Evolutionary conservation across 1,284 basidiomycete genomes (phyloP).

Genomic region (Jaminaea rosea): DNA sequence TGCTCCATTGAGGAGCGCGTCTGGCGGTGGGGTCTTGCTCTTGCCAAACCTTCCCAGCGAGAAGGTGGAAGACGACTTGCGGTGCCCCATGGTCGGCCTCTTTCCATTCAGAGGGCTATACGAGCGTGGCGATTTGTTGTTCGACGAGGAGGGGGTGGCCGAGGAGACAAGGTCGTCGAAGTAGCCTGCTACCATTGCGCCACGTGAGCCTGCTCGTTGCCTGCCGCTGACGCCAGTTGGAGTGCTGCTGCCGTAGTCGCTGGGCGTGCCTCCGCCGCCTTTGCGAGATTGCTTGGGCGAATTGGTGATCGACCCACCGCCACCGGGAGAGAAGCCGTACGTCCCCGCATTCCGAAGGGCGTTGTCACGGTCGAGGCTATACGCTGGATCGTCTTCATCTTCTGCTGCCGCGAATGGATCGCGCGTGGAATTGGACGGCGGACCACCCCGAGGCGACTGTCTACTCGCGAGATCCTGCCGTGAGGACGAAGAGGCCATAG

Average conservation of each 20-base stretch:
- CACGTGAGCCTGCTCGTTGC: neutral
- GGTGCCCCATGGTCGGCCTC: neutral
- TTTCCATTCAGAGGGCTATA: no score
- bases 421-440: no score
- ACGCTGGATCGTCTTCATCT: neutral
- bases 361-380: neutral
- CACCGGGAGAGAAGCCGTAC: slow-evolving; percentile 1
- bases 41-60: neutral
- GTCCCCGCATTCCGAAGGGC: neutral
- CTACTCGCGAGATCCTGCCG: no score
- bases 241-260: slow-evolving; percentile 2
- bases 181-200: neutral
- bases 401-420: neutral
- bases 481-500: no score
- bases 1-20: neutral
- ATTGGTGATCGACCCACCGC: slow-evolving; percentile 5
- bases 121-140: neutral
- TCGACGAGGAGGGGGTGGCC: neutral
- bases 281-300: neutral
- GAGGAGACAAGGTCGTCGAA: neutral
- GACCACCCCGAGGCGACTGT: no score
- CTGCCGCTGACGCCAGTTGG: no score
- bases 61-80: neutral
- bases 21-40: neutral
- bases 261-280: no score